These are phyloP conservation scores for Ettlia oleoabundans DNA, from an alignment of 139 green algal genomes.

Conservation along the genomic window DNA sequence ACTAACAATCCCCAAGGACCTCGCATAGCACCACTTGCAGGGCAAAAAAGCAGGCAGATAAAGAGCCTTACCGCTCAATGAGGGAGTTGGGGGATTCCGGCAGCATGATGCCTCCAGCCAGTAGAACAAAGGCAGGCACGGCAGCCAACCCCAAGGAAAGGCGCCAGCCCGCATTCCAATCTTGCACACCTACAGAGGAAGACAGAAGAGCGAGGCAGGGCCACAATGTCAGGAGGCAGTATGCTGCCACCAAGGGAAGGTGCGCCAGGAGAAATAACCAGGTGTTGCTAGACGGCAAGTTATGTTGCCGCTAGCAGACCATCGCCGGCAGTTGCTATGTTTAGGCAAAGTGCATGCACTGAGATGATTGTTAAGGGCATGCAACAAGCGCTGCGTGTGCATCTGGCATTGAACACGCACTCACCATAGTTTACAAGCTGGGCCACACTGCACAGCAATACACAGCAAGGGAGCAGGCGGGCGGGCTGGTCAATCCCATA, in stretches of 20 bases:
- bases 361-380: neutral
- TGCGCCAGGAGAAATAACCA: too few relatives aligned
- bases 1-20: too few relatives aligned
- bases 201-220: too few relatives aligned
- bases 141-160: constrained; percentile 41
- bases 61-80: constrained; percentile 56
- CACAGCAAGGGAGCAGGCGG: too few relatives aligned
- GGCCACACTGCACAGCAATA: too few relatives aligned
- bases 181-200: constrained; percentile 1
- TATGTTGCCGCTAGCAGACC: too few relatives aligned
- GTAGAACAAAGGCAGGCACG: constrained; percentile 42
- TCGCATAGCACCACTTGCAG: neutral
- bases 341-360: neutral
- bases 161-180: constrained; percentile 38
- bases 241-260: too few relatives aligned
- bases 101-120: constrained; percentile 63
- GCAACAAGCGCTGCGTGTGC: neutral
- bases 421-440: constrained; percentile 51
- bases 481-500: too few relatives aligned
- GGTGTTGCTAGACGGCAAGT: too few relatives aligned
- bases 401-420: neutral
- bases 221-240: too few relatives aligned
- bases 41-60: neutral
- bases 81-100: constrained; percentile 83
- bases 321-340: too few relatives aligned